A percentile compares a stretch with the other conserved stretches of the same genome.
Conservation (phyloP, 768 basidiomycete genomes). For the Pleurotus citrinopileatus region DNA sequence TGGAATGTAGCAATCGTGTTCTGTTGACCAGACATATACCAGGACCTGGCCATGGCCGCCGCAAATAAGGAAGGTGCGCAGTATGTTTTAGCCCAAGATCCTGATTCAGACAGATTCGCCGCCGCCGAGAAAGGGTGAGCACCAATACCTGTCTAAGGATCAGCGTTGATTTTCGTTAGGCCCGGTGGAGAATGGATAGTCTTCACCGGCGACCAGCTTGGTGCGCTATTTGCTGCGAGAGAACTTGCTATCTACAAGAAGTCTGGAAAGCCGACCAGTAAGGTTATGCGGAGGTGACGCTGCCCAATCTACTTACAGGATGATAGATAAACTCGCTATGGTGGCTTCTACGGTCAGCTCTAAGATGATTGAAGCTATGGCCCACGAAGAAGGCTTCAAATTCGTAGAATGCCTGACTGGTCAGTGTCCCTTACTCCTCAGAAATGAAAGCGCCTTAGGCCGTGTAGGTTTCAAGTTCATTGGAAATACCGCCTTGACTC, state of each 20-base stretch:
- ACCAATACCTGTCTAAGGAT: not conserved
- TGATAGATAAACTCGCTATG: slow-evolving; percentile 67
- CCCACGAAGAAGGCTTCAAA: slow-evolving; percentile 71
- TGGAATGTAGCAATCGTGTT: not conserved
- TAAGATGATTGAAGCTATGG: slow-evolving; percentile 84
- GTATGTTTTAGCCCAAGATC: slow-evolving; percentile 87
- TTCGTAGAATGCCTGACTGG: slow-evolving; percentile 87
- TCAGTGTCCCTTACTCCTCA: too few species aligned
- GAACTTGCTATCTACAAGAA: slow-evolving; percentile 40
- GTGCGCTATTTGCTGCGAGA: slow-evolving; percentile 44
- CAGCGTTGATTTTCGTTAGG: slow-evolving; percentile 21
- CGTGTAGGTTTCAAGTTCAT: slow-evolving; percentile 90
- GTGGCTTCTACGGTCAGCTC: slow-evolving; percentile 90
- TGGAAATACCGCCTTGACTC: slow-evolving; percentile 73
- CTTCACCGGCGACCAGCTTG: slow-evolving; percentile 88
- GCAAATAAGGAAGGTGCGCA: slow-evolving; percentile 50
- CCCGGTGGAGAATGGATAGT: slow-evolving; percentile 56
- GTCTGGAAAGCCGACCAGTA: slow-evolving; percentile 31
- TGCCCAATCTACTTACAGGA: not conserved
- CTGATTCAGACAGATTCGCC: slow-evolving; percentile 81
- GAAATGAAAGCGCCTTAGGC: too few species aligned
- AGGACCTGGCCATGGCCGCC: slow-evolving; percentile 71
- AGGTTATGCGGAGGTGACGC: not conserved
- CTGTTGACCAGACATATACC: not conserved
- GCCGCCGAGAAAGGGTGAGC: slow-evolving; percentile 68